Base-by-base conservation (phyloP, 441 rosid genomes). In the Erodium texanum region DNA sequence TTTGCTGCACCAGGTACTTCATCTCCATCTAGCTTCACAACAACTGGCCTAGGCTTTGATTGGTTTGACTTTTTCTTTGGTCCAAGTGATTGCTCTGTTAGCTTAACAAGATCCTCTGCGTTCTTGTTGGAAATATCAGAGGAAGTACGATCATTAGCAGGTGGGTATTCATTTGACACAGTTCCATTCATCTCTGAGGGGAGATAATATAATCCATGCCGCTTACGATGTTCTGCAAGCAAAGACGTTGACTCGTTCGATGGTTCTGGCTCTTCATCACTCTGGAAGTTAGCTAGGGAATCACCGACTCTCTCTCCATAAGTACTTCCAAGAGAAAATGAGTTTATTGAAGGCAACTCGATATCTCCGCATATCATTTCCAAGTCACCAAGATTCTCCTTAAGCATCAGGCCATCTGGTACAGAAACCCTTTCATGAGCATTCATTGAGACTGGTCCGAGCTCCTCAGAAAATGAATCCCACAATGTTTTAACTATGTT, bases 171-270 rank as follows among this genome's bases (percentile, higher is more conserved):
- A 73, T 70, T 79, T 38, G 73, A 68, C 12, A 23, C 69, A 59
- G 27, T 66, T 74, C 82, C 93, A 36, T 70, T 69, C 70, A 79
- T 81, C 70, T 81, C 81, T 38, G 85, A 81, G 58, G 90, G 68
- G 68, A 90, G 96, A 72, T 93, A 93, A 72, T 80, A 93, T 74
- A 90, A 77, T 19, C 83, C 97, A 73, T 93, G 94, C 27, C 87
- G 86, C 83, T 87, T 90, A 11, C 96, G 91, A 74, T 93, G 98
- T 73, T 90, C 92, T 7, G 85, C 87, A 66, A 93, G 86, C 76
- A 84, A 76, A 65, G 94, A 83, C 52, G 92, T 71, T 73, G 88
- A 82, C 78, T 82, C 89, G 3, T 71, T 79, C 38, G 79, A 78
- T 18, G 78, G 80, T 68, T 86, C 93, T 11, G 75, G 66, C 68